phyloP scores from a whole-genome alignment of 1,139 yeast genomes.

The Candida neerlandica region DNA sequence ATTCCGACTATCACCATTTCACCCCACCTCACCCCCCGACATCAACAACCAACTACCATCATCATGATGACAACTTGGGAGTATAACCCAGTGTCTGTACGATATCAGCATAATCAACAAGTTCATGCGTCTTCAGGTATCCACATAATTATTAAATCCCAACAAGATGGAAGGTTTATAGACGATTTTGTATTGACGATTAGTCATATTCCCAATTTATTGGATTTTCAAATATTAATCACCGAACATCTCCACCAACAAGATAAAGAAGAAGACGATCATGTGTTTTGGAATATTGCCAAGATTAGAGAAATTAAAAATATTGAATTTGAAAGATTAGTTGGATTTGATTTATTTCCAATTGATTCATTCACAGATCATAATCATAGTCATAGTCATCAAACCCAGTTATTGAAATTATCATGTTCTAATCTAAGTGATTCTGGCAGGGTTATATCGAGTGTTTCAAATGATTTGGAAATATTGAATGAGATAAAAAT shows the following conservation, averaged over 20 bases:
- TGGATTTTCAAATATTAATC: conserved; percentile 21
- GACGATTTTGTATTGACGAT: conserved; percentile 22
- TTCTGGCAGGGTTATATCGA: not conserved
- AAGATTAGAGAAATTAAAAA: conserved; percentile 5
- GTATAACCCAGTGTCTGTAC: conserved; percentile 30
- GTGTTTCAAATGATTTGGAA: not conserved
- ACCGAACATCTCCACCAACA: conserved; percentile 12
- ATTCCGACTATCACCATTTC: too few species aligned
- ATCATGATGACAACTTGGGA: not conserved
- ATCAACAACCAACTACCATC: too few species aligned
- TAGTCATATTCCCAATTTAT: conserved; percentile 19
- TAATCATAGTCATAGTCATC: not conserved
- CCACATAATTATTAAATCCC: conserved; percentile 19
- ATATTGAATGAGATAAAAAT: conserved; percentile 23
- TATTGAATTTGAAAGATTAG: conserved; percentile 19
- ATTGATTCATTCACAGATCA: conserved; percentile 19
- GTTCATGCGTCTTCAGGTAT: conserved; percentile 32
- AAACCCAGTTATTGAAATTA: not conserved
- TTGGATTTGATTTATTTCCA: conserved; percentile 35
- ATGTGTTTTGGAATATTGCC: conserved; percentile 4
- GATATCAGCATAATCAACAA: conserved; percentile 23
- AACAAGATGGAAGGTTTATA: conserved; percentile 15
- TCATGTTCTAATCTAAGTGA: not conserved
- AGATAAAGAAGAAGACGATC: conserved; percentile 11
- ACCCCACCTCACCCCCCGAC: too few species aligned